Evolutionary conservation across 805 yeast genomes (phyloP), one percentile per base, ranked within the genome.

Genomic region (Candida ascalaphidarum): DNA sequence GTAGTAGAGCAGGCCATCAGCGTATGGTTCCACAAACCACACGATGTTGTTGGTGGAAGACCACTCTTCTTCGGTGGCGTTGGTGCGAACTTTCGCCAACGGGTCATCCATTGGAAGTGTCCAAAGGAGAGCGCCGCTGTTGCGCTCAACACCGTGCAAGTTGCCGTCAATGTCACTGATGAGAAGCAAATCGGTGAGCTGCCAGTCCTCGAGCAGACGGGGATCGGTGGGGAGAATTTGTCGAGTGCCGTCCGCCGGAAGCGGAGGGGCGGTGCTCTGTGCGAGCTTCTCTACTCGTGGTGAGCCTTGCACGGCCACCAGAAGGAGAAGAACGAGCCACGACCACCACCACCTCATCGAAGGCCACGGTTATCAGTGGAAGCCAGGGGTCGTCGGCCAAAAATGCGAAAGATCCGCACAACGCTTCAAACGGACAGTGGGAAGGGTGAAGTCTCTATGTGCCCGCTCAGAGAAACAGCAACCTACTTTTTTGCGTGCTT

Each of bases 21-120:
- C 78, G 38, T 68, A 71, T 0, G 97, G 97, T 41, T 92, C 98
- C 1, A 92, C 89, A 29, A 89, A 77, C 89, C 96, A 82, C 0
- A 79, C 71, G 28, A 56, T 48, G 35, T 58, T 58, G 5, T 54
- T 36, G 7, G 36, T 41, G 8, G 45, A 17, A n/a, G n/a, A n/a
- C n/a, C n/a, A n/a, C 4, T 33, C 35, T 11, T 20, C 17, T 3
- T 23, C 17, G 16, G 20, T 6, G 15, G 28, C 37, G 31, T 52
- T 52, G 11, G 57, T 39, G 35, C 41, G 52, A 5, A 62, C 65
- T 17, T 57, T 52, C 8, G 81, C 83, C 29, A 81, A 55, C 0
- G 94, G 79, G 2, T 68, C 71, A 12, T 70, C 72, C 3, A 82
- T 74, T 4, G 73, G 70, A 3, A 86, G 52, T 0, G 85, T 67